A percentile compares a stretch with the other conserved stretches of the same genome.
phyloP scores from a whole-genome alignment of 768 basidiomycete genomes.

The Kwoniella sp. region DNA sequence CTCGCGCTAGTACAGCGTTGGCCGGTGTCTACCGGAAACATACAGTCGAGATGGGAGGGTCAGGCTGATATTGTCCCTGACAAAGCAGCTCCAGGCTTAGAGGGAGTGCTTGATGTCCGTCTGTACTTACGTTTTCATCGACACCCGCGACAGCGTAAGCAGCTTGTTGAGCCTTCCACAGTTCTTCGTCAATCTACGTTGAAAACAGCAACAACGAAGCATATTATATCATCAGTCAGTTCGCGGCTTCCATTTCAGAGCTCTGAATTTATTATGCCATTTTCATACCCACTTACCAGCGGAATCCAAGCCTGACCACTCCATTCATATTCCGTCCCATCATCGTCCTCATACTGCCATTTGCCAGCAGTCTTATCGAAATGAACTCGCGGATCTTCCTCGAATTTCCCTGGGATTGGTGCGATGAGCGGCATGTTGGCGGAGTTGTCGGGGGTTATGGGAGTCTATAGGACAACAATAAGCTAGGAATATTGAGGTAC shows the following conservation, averaged over 20 bases:
- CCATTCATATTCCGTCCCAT: conserved; percentile 89
- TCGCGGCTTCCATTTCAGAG: too few species aligned
- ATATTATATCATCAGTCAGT: too few species aligned
- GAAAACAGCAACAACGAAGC: too few species aligned
- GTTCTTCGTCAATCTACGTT: conserved; percentile 77
- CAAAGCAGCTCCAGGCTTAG: too few species aligned
- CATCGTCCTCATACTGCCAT: conserved; percentile 87
- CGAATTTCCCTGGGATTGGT: conserved; percentile 60
- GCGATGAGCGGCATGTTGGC: conserved; percentile 29
- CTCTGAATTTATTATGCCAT: too few species aligned
- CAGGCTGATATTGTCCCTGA: too few species aligned
- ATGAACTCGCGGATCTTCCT: conserved; percentile 78
- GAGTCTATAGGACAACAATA: too few species aligned
- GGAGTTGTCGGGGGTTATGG: too few species aligned
- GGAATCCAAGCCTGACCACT: conserved; percentile 84
- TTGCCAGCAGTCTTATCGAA: conserved; percentile 72
- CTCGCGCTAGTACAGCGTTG: conserved; percentile 68
- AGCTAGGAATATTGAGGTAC: too few species aligned
- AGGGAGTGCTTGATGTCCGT: too few species aligned
- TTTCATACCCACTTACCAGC: conserved; percentile 72
- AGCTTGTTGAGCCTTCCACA: conserved; percentile 85
- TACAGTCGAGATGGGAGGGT: too few species aligned
- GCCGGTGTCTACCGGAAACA: conserved; percentile 72
- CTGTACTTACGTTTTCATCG: conserved; percentile 77
- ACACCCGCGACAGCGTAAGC: conserved; percentile 91